Percentiles rank a stretch among this genome's conserved stretches.
These are phyloP conservation scores for Penicillium vulpinum DNA, from an alignment of 2,329 filamentous ascomycete genomes.

Conservation along the genomic window DNA sequence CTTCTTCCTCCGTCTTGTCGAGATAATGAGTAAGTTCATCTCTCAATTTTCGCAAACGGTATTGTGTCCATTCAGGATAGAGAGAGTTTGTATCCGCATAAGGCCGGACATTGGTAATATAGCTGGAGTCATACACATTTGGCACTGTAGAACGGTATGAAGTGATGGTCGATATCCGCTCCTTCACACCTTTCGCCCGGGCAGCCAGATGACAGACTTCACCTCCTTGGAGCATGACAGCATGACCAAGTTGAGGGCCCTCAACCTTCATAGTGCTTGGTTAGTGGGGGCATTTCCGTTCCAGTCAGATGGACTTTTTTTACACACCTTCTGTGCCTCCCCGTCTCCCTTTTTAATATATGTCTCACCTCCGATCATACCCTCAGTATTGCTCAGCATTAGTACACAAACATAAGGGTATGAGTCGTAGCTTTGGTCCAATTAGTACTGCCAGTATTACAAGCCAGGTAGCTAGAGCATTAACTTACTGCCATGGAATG, in stretches of 20 bases:
- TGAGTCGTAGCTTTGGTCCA: constrained; percentile 15
- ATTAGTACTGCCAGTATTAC: neutral
- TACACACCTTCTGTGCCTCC: constrained; percentile 10
- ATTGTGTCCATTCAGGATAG: constrained; percentile 24
- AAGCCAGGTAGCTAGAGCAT: neutral
- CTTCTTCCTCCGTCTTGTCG: neutral
- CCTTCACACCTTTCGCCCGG: constrained; percentile 23
- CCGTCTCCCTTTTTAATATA: constrained; percentile 27
- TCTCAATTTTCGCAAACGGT: constrained; percentile 21
- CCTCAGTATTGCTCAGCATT: constrained; percentile 31
- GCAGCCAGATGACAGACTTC: constrained; percentile 29
- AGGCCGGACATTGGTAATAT: constrained; percentile 24
- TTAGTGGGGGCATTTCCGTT: neutral
- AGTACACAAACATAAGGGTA: constrained; percentile 31
- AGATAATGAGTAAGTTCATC: constrained; percentile 14
- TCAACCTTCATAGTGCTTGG: constrained; percentile 4
- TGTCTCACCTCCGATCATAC: constrained; percentile 33
- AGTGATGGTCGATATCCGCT: constrained; percentile 31
- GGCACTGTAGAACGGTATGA: constrained; percentile 25
- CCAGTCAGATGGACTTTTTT: neutral
- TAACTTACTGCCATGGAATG: constrained; percentile 27
- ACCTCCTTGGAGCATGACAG: constrained; percentile 31
- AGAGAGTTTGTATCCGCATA: constrained; percentile 19
- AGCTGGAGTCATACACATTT: constrained; percentile 23
- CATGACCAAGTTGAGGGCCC: constrained; percentile 21